These are phyloP conservation scores for Yarrowia porcina DNA, from an alignment of 805 yeast genomes.

Conservation along the genomic window DNA sequence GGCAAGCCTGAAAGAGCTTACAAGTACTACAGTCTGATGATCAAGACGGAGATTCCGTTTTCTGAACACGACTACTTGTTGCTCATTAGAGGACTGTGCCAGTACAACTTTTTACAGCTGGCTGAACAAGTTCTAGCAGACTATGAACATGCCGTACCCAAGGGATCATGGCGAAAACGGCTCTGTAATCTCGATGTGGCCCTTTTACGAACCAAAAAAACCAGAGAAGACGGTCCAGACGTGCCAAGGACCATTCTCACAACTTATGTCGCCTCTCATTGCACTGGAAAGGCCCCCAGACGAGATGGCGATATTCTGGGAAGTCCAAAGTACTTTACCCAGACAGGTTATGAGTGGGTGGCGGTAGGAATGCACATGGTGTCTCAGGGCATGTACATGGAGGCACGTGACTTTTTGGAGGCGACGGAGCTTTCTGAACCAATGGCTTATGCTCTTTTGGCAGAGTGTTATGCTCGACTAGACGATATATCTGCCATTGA, in stretches of 20 bases:
- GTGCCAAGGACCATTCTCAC: background rate
- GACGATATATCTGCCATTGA: background rate
- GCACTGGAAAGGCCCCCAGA: background rate
- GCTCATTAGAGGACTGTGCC: background rate
- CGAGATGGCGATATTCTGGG: background rate
- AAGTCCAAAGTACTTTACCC: background rate
- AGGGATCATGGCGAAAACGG: background rate
- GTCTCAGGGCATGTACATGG: background rate
- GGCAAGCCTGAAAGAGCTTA: conserved; percentile 6
- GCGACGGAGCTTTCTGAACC: background rate
- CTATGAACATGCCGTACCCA: background rate
- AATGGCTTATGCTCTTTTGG: conserved; percentile 14
- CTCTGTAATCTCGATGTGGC: background rate
- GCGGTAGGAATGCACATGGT: conserved; percentile 8
- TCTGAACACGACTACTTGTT: conserved; percentile 12
- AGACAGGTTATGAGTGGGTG: background rate
- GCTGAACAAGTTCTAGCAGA: background rate
- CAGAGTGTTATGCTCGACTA: conserved; percentile 18
- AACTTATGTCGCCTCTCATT: background rate
- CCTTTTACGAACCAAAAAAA: background rate
- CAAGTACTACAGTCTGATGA: background rate
- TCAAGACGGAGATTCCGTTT: conserved; percentile 14
- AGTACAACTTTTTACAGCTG: background rate
- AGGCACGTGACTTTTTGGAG: conserved; percentile 1
- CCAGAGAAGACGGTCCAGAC: background rate